Evolutionary conservation across 768 basidiomycete genomes (phyloP).

Genomic region (Cystofilobasidium bisporidii): DNA sequence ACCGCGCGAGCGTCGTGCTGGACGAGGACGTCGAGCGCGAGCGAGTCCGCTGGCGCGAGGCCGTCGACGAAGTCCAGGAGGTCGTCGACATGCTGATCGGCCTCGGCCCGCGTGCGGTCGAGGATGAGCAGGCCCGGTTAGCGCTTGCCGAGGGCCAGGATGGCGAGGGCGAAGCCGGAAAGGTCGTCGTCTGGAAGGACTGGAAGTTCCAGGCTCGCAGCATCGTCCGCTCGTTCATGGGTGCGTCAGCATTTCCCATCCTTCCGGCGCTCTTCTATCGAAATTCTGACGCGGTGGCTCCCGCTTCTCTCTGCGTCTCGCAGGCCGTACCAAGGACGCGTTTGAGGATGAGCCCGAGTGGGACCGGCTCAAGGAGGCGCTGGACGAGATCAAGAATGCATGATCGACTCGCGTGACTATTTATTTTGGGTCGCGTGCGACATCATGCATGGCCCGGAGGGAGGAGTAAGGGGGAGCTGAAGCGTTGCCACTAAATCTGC

Average conservation of each 20-base stretch:
- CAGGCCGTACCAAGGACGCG: conserved; percentile 29
- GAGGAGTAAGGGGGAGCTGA: no score
- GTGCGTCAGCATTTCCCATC: conserved; percentile 43
- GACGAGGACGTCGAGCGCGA: conserved; percentile 48
- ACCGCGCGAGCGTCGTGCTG: conserved; percentile 58
- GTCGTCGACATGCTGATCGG: conserved; percentile 72
- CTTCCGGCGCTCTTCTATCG: no score
- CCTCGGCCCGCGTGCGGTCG: conserved; percentile 57
- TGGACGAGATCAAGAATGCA: conserved; percentile 52
- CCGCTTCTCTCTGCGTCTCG: neutral
- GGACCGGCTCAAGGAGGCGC: conserved; percentile 54
- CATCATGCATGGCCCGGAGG: no score
- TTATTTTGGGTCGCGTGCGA: neutral
- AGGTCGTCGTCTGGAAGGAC: conserved; percentile 47
- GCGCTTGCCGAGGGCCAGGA: conserved; percentile 33
- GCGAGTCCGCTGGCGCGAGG: conserved; percentile 60
- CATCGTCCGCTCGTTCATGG: conserved; percentile 78
- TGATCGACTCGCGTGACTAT: neutral
- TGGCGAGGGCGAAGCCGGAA: no score
- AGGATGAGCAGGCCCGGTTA: conserved; percentile 31
- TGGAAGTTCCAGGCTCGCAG: conserved; percentile 84
- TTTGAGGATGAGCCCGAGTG: conserved; percentile 88
- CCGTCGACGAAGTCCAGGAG: conserved; percentile 67
- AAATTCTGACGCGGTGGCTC: no score
- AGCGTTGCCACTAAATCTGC: no score